Base-by-base conservation (phyloP, 106 monocot species). In the Alisma plantagoaquatica region DNA sequence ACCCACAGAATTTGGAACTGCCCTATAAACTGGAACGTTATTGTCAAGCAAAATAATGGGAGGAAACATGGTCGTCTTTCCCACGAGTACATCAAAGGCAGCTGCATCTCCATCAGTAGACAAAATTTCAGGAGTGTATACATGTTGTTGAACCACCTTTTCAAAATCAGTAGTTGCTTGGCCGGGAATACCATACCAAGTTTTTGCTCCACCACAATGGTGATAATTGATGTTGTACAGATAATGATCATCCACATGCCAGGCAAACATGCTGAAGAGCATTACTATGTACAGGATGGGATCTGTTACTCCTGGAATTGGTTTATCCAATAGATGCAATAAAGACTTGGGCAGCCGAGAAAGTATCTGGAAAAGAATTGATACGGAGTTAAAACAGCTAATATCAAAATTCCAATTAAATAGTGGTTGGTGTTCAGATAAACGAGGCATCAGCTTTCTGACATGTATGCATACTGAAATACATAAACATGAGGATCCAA, bases 191-290 rank as follows among this genome's bases (percentile, higher is more conserved):
- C 94, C 94, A 73, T 96, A 96, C 94, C 94, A 96, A 51, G 94
- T 88, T 68, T 96, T 96, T 43, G 60, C 75, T 32, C 88, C 94
- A 52, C 94, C 94, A 78, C 94, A 96, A 59, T 96, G 94, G 54
- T 96, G 94, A 83, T 96, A 96, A 41, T 96, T 96, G 25, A 96
- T 84, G 68, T 88, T 96, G 94, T 96, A 96, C 21, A 96, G 56
- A 59, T 83, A 94, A n/a, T 94, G 94, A 67, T 94, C 94, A 77
- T 94, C 94, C 14, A 94, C 94, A 68, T 87, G 94, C 94, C 94
- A 94, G 24, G 94, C 87, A 63, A 87, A 94, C 83, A 94, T 83
- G 56, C 94, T 94, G 63, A 94, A 94, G 33, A 94, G 77, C 94
- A 94, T 94, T 38, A 87, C 94, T 31, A 94, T 94, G 67, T 94